Conservation (phyloP, 331 rosid genomes). For the Malus hybrid region DNA sequence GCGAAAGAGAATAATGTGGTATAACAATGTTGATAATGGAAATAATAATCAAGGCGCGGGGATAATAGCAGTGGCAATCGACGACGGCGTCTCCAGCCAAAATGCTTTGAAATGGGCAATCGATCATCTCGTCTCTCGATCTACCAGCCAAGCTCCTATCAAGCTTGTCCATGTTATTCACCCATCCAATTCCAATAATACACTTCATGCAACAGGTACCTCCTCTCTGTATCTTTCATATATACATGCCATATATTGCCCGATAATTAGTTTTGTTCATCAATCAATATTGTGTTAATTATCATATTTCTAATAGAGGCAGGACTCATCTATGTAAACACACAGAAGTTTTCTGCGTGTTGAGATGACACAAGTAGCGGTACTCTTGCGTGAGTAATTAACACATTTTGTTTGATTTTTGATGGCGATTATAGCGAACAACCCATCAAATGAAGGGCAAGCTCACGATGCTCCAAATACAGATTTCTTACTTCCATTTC, state of each 20-base stretch:
- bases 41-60: background rate
- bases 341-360: background rate
- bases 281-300: background rate
- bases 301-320: background rate
- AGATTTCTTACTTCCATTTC: conserved; percentile 21
- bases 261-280: background rate
- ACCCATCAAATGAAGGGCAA: background rate
- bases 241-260: background rate
- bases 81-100: conserved; percentile 18
- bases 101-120: conserved; percentile 29
- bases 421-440: background rate
- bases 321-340: background rate
- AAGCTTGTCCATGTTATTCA: conserved; percentile 29
- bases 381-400: background rate
- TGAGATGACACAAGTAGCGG: background rate
- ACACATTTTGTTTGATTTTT: background rate
- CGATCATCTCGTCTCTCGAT: conserved; percentile 2
- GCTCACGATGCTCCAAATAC: background rate
- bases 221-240: background rate
- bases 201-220: background rate
- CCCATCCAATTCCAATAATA: background rate
- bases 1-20: background rate
- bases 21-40: background rate
- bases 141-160: background rate
- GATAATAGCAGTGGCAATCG: conserved; percentile 27